These are phyloP conservation scores for Spizellomyces punctatus DNA, from an alignment of 192 early-diverging fungal species.

Conservation along the genomic window DNA sequence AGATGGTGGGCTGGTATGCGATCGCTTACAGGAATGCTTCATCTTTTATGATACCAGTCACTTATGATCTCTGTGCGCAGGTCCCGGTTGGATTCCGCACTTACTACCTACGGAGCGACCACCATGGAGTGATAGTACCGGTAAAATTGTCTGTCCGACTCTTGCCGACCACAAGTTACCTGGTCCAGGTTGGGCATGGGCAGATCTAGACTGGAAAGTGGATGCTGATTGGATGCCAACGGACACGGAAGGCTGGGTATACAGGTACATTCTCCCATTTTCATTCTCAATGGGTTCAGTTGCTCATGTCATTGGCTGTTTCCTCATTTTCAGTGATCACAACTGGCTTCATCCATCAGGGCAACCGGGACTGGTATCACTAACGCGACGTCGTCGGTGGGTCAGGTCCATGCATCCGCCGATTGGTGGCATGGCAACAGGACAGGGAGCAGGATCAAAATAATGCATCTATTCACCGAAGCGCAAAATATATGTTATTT, in stretches of 20 bases:
- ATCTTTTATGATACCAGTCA: neutral
- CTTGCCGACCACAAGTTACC: conserved; percentile 59
- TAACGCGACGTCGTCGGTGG: conserved; percentile 24
- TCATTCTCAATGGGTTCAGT: neutral
- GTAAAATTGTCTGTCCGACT: conserved; percentile 47
- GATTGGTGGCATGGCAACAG: neutral
- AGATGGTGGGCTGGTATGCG: conserved; percentile 68
- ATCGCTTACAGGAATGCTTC: neutral
- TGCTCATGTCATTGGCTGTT: neutral
- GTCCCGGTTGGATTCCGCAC: conserved; percentile 70
- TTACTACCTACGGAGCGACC: conserved; percentile 62
- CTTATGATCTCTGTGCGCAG: conserved; percentile 15
- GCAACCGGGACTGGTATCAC: conserved; percentile 2
- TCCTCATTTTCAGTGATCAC: conserved; percentile 14
- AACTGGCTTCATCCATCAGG: conserved; percentile 19
- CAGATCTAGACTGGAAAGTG: conserved; percentile 58
- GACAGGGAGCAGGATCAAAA: too few relatives aligned
- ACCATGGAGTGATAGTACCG: conserved; percentile 68
- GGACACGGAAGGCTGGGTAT: conserved; percentile 29
- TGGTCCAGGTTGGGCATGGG: conserved; percentile 53
- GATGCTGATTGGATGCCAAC: conserved; percentile 43
- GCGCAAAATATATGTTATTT: too few relatives aligned
- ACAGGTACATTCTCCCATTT: conserved; percentile 3
- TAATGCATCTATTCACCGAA: too few relatives aligned
- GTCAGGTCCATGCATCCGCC: conserved; percentile 8